Evolutionary conservation across 116 monocot genomes (phyloP).

Genomic region (Iris pallida): DNA sequence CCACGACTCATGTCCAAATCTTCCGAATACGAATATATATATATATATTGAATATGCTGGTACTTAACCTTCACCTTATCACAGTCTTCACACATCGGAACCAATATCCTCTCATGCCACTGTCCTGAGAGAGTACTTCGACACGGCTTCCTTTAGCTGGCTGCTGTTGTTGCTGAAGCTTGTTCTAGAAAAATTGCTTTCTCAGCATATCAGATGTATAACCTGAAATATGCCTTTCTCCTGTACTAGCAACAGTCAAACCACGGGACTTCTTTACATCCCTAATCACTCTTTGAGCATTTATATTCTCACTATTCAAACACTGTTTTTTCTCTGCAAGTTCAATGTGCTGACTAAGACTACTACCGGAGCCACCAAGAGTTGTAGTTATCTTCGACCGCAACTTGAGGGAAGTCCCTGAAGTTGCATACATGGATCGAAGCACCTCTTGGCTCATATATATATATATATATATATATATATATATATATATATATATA

Average conservation of each 20-base stretch:
- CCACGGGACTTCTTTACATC: constrained; percentile 8
- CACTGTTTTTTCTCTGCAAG: constrained; percentile 2
- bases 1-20: too few relatives aligned
- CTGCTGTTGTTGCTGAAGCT: constrained; percentile 18
- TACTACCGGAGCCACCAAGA: too few relatives aligned
- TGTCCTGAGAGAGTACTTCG: constrained; percentile 87
- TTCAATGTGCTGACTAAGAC: too few relatives aligned
- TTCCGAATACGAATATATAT: too few relatives aligned
- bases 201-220: constrained; percentile 8
- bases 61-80: constrained; percentile 79
- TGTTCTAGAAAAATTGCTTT: constrained; percentile 23
- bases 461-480: too few relatives aligned
- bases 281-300: not conserved
- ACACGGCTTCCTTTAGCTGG: constrained; percentile 42
- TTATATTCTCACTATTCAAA: constrained; percentile 4
- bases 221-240: not conserved
- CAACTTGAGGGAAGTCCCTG: constrained; percentile 27
- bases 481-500: too few relatives aligned
- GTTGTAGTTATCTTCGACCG: constrained; percentile 43
- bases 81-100: constrained; percentile 41
- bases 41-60: constrained; percentile 65
- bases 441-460: constrained; percentile 74
- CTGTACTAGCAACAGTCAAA: not conserved
- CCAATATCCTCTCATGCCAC: constrained; percentile 93
- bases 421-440: constrained; percentile 38